These are phyloP conservation scores for Camelina neglecta DNA, from an alignment of 345 rosid genomes.

Conservation along the genomic window DNA sequence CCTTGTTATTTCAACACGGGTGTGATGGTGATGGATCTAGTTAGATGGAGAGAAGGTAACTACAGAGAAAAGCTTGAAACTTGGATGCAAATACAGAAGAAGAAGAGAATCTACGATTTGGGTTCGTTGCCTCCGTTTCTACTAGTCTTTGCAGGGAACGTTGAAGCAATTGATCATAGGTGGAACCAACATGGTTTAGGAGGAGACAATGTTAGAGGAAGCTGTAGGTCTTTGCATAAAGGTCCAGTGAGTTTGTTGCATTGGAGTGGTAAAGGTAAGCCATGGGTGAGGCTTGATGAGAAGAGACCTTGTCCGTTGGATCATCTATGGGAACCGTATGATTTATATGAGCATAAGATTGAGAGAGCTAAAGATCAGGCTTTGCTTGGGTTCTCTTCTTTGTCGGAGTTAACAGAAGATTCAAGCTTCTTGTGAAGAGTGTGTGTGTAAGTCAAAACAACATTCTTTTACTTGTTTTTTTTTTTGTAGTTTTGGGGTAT, in stretches of 20 bases:
- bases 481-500: slow-evolving; percentile 18
- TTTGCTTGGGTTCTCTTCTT: slow-evolving; percentile 41
- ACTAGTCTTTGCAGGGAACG: slow-evolving; percentile 78
- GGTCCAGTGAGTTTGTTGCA: slow-evolving; percentile 94
- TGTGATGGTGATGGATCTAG: slow-evolving; percentile 94
- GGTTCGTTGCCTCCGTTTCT: slow-evolving; percentile 95
- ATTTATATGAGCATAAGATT: slow-evolving; percentile 51
- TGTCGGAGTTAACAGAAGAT: slow-evolving; percentile 45
- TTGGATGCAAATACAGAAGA: slow-evolving; percentile 91
- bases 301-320: slow-evolving; percentile 77
- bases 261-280: slow-evolving; percentile 99
- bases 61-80: slow-evolving; percentile 68
- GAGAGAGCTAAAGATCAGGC: slow-evolving; percentile 39
- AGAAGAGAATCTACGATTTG: slow-evolving; percentile 75
- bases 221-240: slow-evolving; percentile 79
- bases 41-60: slow-evolving; percentile 75
- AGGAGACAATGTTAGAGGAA: slow-evolving; percentile 87
- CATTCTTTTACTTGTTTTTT: slow-evolving; percentile 32
- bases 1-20: slow-evolving; percentile 98
- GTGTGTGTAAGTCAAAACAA: slow-evolving; percentile 20
- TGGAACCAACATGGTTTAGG: slow-evolving; percentile 99
- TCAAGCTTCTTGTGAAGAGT: slow-evolving; percentile 51
- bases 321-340: slow-evolving; percentile 84
- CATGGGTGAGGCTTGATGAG: slow-evolving; percentile 88
- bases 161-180: slow-evolving; percentile 76